Evolutionary conservation across 2,329 filamentous ascomycete species (phyloP).

Genomic region (Zymoseptoria ardabiliae): DNA sequence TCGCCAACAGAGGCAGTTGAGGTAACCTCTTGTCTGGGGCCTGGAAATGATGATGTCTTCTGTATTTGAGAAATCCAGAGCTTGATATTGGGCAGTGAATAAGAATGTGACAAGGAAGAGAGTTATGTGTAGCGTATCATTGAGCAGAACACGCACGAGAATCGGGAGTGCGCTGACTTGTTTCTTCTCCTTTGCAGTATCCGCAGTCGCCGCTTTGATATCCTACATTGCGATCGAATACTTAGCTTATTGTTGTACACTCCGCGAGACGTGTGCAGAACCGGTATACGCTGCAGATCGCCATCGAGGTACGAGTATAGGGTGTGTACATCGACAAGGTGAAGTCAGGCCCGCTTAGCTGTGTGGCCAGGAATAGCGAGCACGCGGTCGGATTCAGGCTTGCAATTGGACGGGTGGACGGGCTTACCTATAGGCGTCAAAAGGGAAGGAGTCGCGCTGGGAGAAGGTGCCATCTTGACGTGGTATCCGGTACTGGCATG

Average conservation of each 20-base stretch:
- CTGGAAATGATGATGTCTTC: not conserved
- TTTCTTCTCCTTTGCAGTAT: slow-evolving; percentile 43
- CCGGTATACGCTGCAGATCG: not conserved
- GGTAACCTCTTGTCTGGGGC: not conserved
- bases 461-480: slow-evolving; percentile 3
- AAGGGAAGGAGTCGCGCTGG: slow-evolving; percentile 19
- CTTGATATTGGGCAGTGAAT: not conserved
- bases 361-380: not conserved
- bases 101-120: not conserved
- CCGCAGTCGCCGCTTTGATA: slow-evolving; percentile 44
- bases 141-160: slow-evolving; percentile 38
- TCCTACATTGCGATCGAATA: slow-evolving; percentile 28
- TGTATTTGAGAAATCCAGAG: not conserved
- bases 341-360: not conserved
- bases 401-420: slow-evolving; percentile 15
- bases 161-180: slow-evolving; percentile 41
- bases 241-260: slow-evolving; percentile 16
- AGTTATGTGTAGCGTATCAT: not conserved
- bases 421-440: slow-evolving; percentile 28
- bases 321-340: not conserved
- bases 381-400: slow-evolving; percentile 16
- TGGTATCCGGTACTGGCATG: not conserved
- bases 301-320: not conserved
- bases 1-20: not conserved
- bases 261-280: not conserved